Base-by-base conservation (phyloP, 306 rosid species). In the Prunus mume region DNA sequence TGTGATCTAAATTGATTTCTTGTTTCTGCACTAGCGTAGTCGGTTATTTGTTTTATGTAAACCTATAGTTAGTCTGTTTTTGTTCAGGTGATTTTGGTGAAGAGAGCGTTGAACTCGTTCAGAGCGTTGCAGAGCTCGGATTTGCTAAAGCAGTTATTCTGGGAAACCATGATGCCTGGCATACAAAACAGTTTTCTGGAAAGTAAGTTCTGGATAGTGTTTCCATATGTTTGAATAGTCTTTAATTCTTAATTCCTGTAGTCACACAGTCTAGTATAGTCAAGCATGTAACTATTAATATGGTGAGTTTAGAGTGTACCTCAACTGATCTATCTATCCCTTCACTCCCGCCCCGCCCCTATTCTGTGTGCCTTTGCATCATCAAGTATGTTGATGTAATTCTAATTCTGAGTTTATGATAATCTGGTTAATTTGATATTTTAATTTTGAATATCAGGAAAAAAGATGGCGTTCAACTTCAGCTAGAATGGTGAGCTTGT, bases 91-190 rank as follows among this genome's bases (percentile, higher is more conserved):
- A 95, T 88, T 92, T 95, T 85, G 97, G 98, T 45, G 93, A 95
- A 46, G 97, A 95, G 87, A 89, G 90, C 71, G 90, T 92, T 68
- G 96, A 90, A 82, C 89, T 95, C 4, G 97, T 95, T 77, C 89
- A 19, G 70, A 92, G 90, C 66, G 81, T 89, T 80, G 92, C 97
- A n/a, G 85, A 78, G 38, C 86, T 92, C 65, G 81, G 82, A 74
- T 86, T 89, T 88, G n/a, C 93, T 45, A 92, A 92, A 84, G 96
- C 92, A 68, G 87, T 90, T 75, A 90, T 95, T 75, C 81, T 95
- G 84, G 98, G 97, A 83, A 92, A 89, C 78, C 98, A 92, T 70
- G 98, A 95, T 88, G 81, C 97, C 74, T 95, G 97, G 98, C 88
- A 81, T 81, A 92, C 98, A 54, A 82, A 9, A 73, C 83, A 68